Evolutionary conservation across 2,329 filamentous ascomycete species (phyloP), one percentile per base, ranked within the genome.

Genomic region (Trichoderma simmonsii): DNA sequence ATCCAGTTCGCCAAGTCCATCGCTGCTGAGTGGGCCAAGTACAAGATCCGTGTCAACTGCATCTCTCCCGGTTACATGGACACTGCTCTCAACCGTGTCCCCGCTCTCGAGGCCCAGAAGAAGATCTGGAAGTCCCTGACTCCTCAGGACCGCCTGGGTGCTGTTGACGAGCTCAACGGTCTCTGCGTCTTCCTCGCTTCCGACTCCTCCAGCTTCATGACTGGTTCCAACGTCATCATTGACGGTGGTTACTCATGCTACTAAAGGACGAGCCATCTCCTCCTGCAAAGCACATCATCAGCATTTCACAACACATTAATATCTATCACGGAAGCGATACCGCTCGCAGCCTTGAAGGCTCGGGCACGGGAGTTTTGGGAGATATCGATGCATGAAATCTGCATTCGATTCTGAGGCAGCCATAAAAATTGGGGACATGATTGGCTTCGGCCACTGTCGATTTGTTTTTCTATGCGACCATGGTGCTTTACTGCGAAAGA

Each of bases 11-110:
- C 89, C 82, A 93, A 93, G 85, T 94, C 92, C 4, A 88, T 96
- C 28, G 93, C 92, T 57, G 92, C 92, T 70, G 93, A 96, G 83
- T 95, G 93, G 93, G 92, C 93, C 78, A 92, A 93, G 83, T 87
- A 93, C 82, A 86, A 87, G 77, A 94, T 95, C 79, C 91, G 93
- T 48, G 92, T 95, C 78, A 96, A 96, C 87, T 91, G 89, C 82
- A 94, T 95, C 82, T 93, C 90, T 7, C 93, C 93, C 24, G 93
- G 93, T 34, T 95, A 95, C 85, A 95, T 95, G 90, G 92, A 95
- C 85, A 96, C 93, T 6, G 91, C 91, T 6, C 86, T 94, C 74
- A 95, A 94, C 88, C 90, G 91, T 73, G 91, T 93, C 8, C 91
- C 92, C 26, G 91, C 91, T 51, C 89, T 94, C 24, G 92, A 94